Evolutionary conservation across 2,329 filamentous ascomycete species (phyloP), one percentile per base, ranked within the genome.

Genomic region (Fusarium stilboides): DNA sequence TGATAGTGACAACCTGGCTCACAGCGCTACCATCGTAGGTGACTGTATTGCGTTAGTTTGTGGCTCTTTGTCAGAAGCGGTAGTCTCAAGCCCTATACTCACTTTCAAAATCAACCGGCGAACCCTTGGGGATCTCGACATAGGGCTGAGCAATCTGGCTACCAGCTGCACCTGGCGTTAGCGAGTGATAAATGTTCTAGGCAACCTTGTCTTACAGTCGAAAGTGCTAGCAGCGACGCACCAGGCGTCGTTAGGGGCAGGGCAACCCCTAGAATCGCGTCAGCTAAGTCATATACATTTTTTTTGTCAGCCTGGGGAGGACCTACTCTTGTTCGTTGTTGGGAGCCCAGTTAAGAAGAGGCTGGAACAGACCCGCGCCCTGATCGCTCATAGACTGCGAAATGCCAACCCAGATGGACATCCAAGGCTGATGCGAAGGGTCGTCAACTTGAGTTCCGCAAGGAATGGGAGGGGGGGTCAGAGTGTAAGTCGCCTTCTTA

Each of bases 351-450:
- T 57, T 61, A 33, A 61, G n/a, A 22, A 61, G 22, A 8, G 57
- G 57, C 39, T 61, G 57, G 26, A 57, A 61, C n/a, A 57, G 45
- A 22, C 50, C 57, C 10, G 57, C 36, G 17, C 40, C 31, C n/a
- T 61, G 51, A 15, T 61, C 52, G 9, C 51, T 34, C 5, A 61
- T 22, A 12, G 57, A 61, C n/a, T 56, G 34, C 31, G 57, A 61
- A 10, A 61, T 22, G 10, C 57, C 57, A n/a, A 61, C 45, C 57
- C 57, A 61, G 15, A 61, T 61, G 1, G 57, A 60, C 57, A 60
- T 60, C 57, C 57, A 60, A 12, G 57, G 57, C 51, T 60, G 57
- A 19, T 49, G 36, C n/a, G 24, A 42, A n/a, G 43, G 45, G 51
- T 54, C 26, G 4, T 55, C 44, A 28, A 56, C 53, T 9, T 55